phyloP scores from a whole-genome alignment of 495 filamentous ascomycete species.

The Aspergillus biplanus region DNA sequence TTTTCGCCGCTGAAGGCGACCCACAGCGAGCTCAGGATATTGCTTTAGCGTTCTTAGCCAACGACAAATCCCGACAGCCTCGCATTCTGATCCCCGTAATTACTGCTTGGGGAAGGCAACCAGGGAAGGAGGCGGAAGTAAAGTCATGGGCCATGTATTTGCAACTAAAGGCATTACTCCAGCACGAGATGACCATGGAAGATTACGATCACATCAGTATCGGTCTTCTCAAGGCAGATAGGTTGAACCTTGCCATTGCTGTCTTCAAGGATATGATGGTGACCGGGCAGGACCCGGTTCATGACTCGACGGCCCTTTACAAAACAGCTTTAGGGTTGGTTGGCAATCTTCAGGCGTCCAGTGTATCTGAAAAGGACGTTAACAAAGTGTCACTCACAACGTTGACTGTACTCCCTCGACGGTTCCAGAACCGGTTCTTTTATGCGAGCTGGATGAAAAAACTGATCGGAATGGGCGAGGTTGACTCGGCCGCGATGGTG shows the following conservation, averaged over 20 bases:
- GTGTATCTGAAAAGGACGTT: constrained; percentile 48
- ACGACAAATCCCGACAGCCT: constrained; percentile 51
- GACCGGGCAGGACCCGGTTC: constrained; percentile 52
- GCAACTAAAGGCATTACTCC: constrained; percentile 60
- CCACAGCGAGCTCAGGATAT: constrained; percentile 66
- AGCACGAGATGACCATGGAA: constrained; percentile 65
- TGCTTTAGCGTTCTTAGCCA: constrained; percentile 59
- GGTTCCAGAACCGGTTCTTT: constrained; percentile 76
- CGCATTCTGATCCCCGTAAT: constrained; percentile 72
- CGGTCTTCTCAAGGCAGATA: constrained; percentile 61
- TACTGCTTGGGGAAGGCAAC: constrained; percentile 37
- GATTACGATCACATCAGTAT: constrained; percentile 75
- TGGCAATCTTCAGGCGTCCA: constrained; percentile 51
- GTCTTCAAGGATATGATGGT: constrained; percentile 88
- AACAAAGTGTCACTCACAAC: constrained; percentile 56
- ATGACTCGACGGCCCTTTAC: constrained; percentile 56
- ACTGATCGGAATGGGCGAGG: constrained; percentile 70
- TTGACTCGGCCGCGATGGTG: constrained; percentile 69
- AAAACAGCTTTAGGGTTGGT: constrained; percentile 45
- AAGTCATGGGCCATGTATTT: constrained; percentile 72
- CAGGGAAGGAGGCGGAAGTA: constrained; percentile 44
- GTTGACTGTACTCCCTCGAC: constrained; percentile 59
- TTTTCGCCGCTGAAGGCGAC: constrained; percentile 63
- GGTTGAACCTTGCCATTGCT: constrained; percentile 65
- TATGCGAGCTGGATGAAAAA: constrained; percentile 82